Conservation (phyloP, 1,139 yeast genomes). For the Diutina pseudorugosa region DNA sequence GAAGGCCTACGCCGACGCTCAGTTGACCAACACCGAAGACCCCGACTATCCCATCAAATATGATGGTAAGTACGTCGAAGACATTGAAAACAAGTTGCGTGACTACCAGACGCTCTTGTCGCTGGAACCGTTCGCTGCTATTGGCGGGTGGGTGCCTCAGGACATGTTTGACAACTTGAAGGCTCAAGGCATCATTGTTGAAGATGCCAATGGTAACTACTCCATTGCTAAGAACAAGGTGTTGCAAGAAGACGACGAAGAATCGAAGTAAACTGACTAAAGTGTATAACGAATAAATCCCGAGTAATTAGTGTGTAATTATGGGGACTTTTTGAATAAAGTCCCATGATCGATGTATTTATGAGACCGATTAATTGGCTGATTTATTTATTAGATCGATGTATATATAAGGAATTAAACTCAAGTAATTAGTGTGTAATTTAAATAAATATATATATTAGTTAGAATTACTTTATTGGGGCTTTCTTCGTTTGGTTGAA, state of each 20-base stretch:
- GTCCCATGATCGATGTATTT: too few species aligned
- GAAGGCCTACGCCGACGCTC: constrained; percentile 55
- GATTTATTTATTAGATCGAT: too few species aligned
- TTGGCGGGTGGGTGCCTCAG: constrained; percentile 94
- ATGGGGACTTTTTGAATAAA: too few species aligned
- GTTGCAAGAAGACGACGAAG: constrained; percentile 9
- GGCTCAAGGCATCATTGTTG: constrained; percentile 50
- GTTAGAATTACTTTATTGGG: too few species aligned
- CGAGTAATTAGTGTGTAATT: too few species aligned
- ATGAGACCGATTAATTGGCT: too few species aligned
- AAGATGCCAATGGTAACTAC: constrained; percentile 23
- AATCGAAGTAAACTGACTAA: too few species aligned
- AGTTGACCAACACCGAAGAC: constrained; percentile 35
- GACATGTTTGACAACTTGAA: constrained; percentile 69
- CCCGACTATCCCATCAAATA: constrained; percentile 48
- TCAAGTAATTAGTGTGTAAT: too few species aligned
- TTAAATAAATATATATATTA: too few species aligned
- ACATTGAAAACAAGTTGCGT: constrained; percentile 46
- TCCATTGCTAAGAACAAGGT: constrained; percentile 27
- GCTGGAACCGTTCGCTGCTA: constrained; percentile 73
- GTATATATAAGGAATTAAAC: too few species aligned
- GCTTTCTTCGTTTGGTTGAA: too few species aligned
- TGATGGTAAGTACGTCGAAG: constrained; percentile 40
- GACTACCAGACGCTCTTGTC: constrained; percentile 58
- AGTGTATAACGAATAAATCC: not conserved